Conservation (phyloP, 2,329 filamentous ascomycete genomes). For the Colletotrichum viniferum region DNA sequence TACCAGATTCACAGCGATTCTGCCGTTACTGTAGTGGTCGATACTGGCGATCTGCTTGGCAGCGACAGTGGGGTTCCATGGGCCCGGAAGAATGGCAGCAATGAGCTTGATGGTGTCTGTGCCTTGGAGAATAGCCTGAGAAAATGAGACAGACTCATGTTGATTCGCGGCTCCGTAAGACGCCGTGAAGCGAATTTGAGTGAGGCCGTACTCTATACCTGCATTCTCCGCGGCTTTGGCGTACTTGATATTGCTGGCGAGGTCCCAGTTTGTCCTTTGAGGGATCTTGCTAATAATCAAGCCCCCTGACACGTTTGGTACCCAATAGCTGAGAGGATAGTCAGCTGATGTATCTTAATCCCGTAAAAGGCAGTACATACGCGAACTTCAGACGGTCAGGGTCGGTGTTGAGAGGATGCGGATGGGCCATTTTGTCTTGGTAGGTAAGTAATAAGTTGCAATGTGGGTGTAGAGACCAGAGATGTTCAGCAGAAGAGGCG, state of each 20-base stretch:
- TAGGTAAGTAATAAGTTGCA: neutral
- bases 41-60: conserved; percentile 59
- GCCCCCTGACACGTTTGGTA: conserved; percentile 58
- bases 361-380: conserved; percentile 8
- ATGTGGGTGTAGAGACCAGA: neutral
- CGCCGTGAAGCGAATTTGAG: conserved; percentile 58
- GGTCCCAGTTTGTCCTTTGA: conserved; percentile 52
- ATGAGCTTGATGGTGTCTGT: conserved; percentile 55
- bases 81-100: conserved; percentile 53
- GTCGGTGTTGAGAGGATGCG: conserved; percentile 12
- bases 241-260: conserved; percentile 52
- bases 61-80: conserved; percentile 55
- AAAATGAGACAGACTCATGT: conserved; percentile 57
- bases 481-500: neutral
- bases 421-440: neutral
- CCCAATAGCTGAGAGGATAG: conserved; percentile 47
- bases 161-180: conserved; percentile 53
- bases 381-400: conserved; percentile 25
- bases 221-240: conserved; percentile 51
- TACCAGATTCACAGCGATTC: conserved; percentile 56
- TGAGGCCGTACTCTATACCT: conserved; percentile 56
- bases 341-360: neutral
- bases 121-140: conserved; percentile 50
- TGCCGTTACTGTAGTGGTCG: conserved; percentile 54
- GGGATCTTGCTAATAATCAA: conserved; percentile 57